A percentile compares a stretch with the other conserved stretches of the same genome.
These are phyloP conservation scores for Sanguinoderma infundibulare DNA, from an alignment of 1,284 basidiomycete genomes.

Conservation along the genomic window DNA sequence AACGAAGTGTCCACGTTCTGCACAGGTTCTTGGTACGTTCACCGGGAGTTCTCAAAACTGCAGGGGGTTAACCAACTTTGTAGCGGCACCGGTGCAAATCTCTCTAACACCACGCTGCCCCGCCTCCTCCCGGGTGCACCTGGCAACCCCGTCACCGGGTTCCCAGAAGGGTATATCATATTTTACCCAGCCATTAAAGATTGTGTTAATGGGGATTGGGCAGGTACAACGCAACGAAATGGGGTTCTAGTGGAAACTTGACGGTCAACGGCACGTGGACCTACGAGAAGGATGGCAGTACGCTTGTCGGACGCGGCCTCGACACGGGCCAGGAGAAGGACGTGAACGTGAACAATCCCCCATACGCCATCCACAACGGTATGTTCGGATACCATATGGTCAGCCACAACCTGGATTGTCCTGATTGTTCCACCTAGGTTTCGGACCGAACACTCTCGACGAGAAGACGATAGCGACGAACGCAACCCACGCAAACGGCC, in stretches of 20 bases:
- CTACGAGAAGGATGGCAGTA: conserved; percentile 49
- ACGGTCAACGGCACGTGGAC: conserved; percentile 71
- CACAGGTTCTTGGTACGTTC: conserved; percentile 59
- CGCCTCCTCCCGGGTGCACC: conserved; percentile 57
- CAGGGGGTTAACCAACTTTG: background rate
- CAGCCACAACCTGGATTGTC: background rate
- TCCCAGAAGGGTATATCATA: conserved; percentile 68
- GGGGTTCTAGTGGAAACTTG: conserved; percentile 75
- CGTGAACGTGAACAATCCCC: conserved; percentile 58
- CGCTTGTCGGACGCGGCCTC: conserved; percentile 30
- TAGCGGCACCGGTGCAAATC: conserved; percentile 55
- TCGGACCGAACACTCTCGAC: conserved; percentile 45
- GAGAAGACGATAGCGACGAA: conserved; percentile 61
- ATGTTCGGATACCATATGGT: conserved; percentile 10
- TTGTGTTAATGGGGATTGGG: background rate
- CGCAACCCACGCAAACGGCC: conserved; percentile 59
- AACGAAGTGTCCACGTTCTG: conserved; percentile 73
- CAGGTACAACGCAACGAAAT: conserved; percentile 67
- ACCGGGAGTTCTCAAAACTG: background rate
- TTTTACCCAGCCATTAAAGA: conserved; percentile 30
- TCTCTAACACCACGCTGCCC: conserved; percentile 51
- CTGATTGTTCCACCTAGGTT: conserved; percentile 34
- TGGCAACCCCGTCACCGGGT: conserved; percentile 52
- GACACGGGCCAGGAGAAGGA: conserved; percentile 50
- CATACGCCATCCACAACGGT: conserved; percentile 78